Evolutionary conservation across 768 basidiomycete genomes (phyloP), one percentile per base, ranked within the genome.

Genomic region (Naematelia aurantialba): DNA sequence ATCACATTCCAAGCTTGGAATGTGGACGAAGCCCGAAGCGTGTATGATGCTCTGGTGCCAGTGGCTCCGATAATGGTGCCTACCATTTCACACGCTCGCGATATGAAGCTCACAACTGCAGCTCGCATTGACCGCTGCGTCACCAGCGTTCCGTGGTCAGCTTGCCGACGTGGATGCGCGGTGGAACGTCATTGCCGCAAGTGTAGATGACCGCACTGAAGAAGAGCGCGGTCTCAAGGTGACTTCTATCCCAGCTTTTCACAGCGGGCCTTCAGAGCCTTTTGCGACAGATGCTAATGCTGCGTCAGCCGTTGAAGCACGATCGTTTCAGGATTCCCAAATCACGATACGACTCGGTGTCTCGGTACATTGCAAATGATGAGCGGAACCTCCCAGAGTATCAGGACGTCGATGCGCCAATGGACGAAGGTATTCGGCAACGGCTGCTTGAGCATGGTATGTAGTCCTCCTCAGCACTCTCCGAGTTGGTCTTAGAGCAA

Each of bases 141-240:
- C 93, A 73, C 96, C 96, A 2, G 82, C 90, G 13, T 99, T 90
- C 85, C 83, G 96, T 61, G 96, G 96, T 4, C 88, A 90, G 75
- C 83, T 99, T 45, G 87, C 93, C 42, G 93, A 99, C 74, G 93
- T 98, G 4, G 96, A 99, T 79, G 96, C 90, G 70, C 85, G 96
- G 45, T 99, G 96, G 96, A 90, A 97, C 69, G 96, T 99, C 10
- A 96, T 99, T 63, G 89, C 96, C 10, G 96, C 89, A n/a, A 91
- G 90, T 69, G 94, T 99, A 0, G 96, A 99, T 70, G 94, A 98
- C 78, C 85, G 96, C 52, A 98, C 92, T 13, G 85, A 87, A 62
- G 94, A 97, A 75, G 96, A 99, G 77, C 85, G 94, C 57, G 93
- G 93, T 4, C 63, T 87, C 60, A 89, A 87, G 83, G 90, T 89